A percentile compares a stretch with the other conserved stretches of the same genome.
Conservation (phyloP, 2,329 filamentous ascomycete genomes). For the Hirsutella thompsonii region DNA sequence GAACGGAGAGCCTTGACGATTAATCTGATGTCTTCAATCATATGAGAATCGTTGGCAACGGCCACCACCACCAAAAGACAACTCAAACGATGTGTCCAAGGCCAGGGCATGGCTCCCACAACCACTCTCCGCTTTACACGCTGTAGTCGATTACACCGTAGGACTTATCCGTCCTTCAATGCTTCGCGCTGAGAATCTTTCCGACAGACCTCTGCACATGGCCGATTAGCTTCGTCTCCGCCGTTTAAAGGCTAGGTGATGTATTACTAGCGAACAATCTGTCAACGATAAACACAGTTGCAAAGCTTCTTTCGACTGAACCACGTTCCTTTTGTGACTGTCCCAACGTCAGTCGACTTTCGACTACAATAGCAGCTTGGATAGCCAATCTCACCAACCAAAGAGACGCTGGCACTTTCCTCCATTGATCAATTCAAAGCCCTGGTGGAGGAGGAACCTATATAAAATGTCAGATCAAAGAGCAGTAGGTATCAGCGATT, state of each 20-base stretch:
- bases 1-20: too few species aligned
- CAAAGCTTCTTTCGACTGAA: neutral
- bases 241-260: neutral
- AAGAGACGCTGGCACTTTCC: neutral
- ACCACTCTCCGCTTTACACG: too few species aligned
- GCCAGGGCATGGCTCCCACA: too few species aligned
- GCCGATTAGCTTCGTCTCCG: neutral
- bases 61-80: too few species aligned
- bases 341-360: neutral
- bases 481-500: neutral
- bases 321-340: neutral
- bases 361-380: constrained; percentile 1
- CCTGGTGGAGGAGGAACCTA: constrained; percentile 45
- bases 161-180: too few species aligned
- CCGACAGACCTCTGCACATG: neutral
- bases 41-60: too few species aligned
- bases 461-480: neutral
- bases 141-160: too few species aligned
- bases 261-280: neutral
- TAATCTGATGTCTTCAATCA: too few species aligned
- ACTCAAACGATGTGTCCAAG: too few species aligned
- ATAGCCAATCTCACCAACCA: constrained; percentile 1
- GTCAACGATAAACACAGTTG: neutral
- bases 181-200: neutral
- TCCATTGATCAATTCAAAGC: constrained; percentile 20